A percentile compares a stretch with the other conserved stretches of the same genome.
phyloP scores from a whole-genome alignment of 2,329 filamentous ascomycete genomes.

The Grosmannia clavigera region DNA sequence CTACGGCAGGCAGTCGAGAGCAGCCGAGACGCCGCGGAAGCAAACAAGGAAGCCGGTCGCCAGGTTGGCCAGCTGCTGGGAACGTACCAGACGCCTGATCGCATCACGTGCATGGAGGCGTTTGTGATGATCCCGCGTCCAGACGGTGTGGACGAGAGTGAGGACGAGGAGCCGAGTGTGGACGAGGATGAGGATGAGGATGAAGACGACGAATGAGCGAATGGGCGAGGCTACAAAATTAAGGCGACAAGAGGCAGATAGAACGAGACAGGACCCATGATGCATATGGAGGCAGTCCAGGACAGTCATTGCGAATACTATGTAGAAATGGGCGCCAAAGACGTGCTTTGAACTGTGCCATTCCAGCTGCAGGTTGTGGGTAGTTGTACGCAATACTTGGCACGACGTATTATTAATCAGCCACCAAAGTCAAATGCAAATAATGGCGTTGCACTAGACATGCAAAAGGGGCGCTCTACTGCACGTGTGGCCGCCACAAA shows the following conservation, averaged over 20 bases:
- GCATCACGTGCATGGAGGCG: slow-evolving; percentile 78
- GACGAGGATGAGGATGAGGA: slow-evolving; percentile 26
- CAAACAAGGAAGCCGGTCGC: slow-evolving; percentile 14
- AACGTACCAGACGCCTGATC: slow-evolving; percentile 71
- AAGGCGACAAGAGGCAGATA: neutral
- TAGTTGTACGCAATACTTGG: too few relatives aligned
- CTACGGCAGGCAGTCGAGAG: slow-evolving; percentile 17
- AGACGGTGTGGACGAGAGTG: slow-evolving; percentile 44
- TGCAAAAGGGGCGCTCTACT: too few relatives aligned
- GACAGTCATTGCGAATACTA: too few relatives aligned
- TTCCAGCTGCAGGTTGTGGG: too few relatives aligned
- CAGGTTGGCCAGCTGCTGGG: slow-evolving; percentile 56
- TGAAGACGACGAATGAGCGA: slow-evolving; percentile 18
- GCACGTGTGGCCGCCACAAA: too few relatives aligned
- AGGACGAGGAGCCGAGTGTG: slow-evolving; percentile 25
- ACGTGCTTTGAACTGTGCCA: too few relatives aligned
- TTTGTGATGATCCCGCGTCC: slow-evolving; percentile 71
- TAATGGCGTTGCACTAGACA: too few relatives aligned
- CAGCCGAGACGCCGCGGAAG: slow-evolving; percentile 14
- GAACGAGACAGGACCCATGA: too few relatives aligned
- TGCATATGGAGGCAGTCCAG: too few relatives aligned
- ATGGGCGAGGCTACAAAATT: slow-evolving; percentile 2
- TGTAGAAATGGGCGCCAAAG: too few relatives aligned
- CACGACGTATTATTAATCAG: too few relatives aligned
- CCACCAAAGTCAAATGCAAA: too few relatives aligned